Evolutionary conservation across 352 stramenopile species (phyloP).

Genomic region (Pelagophyceae sp.): DNA sequence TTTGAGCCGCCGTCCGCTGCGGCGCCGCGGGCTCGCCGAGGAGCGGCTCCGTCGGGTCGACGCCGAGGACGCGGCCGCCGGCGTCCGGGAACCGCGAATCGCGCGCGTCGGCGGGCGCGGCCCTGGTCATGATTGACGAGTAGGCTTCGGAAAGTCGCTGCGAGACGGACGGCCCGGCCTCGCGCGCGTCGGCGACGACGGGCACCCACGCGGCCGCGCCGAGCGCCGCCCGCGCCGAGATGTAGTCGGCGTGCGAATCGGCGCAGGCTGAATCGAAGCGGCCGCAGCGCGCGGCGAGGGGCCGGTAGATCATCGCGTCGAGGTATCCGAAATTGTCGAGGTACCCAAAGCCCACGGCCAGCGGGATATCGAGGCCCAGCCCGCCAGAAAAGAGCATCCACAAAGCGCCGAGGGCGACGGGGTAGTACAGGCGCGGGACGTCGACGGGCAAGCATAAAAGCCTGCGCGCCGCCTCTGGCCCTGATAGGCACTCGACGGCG

Average conservation of each 20-base stretch:
- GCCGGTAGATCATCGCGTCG: not conserved
- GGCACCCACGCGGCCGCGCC: not conserved
- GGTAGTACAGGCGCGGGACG: not conserved
- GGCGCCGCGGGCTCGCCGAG: not conserved
- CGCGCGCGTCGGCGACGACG: not conserved
- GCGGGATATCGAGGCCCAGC: not conserved
- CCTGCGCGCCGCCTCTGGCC: not conserved
- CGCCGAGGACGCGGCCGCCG: not conserved
- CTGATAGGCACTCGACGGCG: not conserved
- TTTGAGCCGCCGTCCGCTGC: not conserved
- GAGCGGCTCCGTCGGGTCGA: too few relatives aligned
- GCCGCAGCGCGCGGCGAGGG: not conserved
- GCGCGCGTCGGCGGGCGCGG: too few relatives aligned
- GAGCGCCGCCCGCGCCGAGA: not conserved
- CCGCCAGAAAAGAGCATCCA: not conserved
- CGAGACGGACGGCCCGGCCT: not conserved
- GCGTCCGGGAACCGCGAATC: not conserved
- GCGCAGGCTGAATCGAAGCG: not conserved
- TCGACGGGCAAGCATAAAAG: not conserved
- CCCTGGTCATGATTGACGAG: not conserved
- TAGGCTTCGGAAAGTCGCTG: not conserved
- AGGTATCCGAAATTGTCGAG: not conserved
- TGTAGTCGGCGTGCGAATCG: not conserved
- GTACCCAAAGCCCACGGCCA: slow-evolving; percentile 1
- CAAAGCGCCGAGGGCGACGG: not conserved